Base-by-base conservation (phyloP, 2,329 filamentous ascomycete species). In the Alternaria longipes region DNA sequence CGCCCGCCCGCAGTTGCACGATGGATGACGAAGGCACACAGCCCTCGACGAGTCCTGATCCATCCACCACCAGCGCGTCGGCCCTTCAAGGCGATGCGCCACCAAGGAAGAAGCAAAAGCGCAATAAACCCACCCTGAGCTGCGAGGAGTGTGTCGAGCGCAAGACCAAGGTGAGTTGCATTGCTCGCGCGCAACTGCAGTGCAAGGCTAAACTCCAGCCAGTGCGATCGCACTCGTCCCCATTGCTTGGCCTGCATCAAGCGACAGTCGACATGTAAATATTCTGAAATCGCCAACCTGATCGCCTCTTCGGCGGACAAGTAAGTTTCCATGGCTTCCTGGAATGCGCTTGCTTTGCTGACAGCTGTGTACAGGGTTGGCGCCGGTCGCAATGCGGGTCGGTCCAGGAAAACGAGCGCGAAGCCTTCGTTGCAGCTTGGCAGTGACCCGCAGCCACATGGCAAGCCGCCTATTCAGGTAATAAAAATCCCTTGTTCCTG, bases 111-210 rank as follows among this genome's bases (percentile, higher is more conserved):
- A 92, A 91, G 80, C 91, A 94, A 81, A 93, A 91, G 81, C 87
- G 91, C 49, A 94, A 94, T 80, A 94, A 94, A 78, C 91, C 91
- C 4, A 94, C 91, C 1, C 75, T 94, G 64, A 92, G 90, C 50
- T 94, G 91, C 72, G 86, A 89, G 63, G 90, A 93, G 75, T 94
- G 91, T 73, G 91, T 94, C 22, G 90, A 93, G 79, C 84, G 91
- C 68, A 94, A 94, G 81, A 94, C 91, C 24, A 94, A 92, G 84
- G 90, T 90, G 75, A 67, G 85, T 57, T 56, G 32, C 41, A 22
- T 42, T 16, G 28, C 45, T 20, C 30, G 26, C 54, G 38, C 49
- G 49, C 47, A 46, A 30, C 28, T 47, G 26, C 36, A 14, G 1
- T 38, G 34, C 16, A 38, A 38, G 32, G 44, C 65, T 74, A 56